These are phyloP conservation scores for Botrytis fragariae DNA, from an alignment of 2,329 filamentous ascomycete species.

Conservation along the genomic window DNA sequence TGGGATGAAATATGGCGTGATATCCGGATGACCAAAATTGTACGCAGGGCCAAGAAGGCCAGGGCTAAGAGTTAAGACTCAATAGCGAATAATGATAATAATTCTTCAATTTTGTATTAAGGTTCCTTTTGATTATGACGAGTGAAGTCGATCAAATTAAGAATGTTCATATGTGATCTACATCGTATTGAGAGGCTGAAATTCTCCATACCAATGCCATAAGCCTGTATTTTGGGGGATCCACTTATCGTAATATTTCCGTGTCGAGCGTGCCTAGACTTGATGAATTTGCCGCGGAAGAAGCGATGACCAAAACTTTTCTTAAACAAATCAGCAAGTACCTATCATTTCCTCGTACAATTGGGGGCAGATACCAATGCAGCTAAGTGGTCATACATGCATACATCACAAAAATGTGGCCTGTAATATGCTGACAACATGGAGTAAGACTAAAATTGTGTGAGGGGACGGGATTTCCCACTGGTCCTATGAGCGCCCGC, in stretches of 20 bases:
- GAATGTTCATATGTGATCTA: background rate
- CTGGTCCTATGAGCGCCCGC: background rate
- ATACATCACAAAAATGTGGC: background rate
- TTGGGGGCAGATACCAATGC: background rate
- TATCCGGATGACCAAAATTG: slow-evolving; percentile 5
- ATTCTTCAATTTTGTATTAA: slow-evolving; percentile 7
- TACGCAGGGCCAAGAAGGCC: slow-evolving; percentile 3
- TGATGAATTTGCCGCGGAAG: background rate
- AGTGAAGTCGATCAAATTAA: background rate
- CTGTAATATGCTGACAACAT: slow-evolving; percentile 16
- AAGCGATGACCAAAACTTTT: background rate
- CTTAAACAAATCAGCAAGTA: background rate
- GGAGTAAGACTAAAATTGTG: background rate
- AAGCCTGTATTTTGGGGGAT: background rate
- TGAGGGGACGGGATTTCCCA: background rate
- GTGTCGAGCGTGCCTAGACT: background rate
- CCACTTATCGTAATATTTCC: background rate
- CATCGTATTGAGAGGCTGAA: background rate
- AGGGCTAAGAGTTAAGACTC: slow-evolving; percentile 7
- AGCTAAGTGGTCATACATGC: background rate
- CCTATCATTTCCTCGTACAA: background rate
- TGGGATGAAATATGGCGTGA: slow-evolving; percentile 7
- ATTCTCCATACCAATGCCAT: background rate
- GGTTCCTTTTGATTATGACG: background rate
- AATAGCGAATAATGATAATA: slow-evolving; percentile 17